Evolutionary conservation across 352 stramenopile species (phyloP), one percentile per base, ranked within the genome.

Genomic region (Phytophthora fragariae): DNA sequence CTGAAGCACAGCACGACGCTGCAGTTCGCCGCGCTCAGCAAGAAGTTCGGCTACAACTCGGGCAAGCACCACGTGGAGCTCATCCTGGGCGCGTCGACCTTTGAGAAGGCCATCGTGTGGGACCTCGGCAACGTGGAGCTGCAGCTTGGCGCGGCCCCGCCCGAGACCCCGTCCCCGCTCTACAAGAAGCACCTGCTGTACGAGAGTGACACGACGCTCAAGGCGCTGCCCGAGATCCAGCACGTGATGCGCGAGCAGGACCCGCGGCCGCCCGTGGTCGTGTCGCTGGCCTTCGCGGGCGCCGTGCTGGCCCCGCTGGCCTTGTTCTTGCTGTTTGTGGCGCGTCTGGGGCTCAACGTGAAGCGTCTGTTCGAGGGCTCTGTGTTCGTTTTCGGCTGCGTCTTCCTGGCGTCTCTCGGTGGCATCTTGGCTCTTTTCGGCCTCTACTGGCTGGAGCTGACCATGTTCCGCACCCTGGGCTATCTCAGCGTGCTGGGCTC

Each of bases 381-480:
- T 52, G 75, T 91, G 41, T 83, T 95, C 65, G 75, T 90, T 14
- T 92, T 92, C 62, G 87, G 88, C 74, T 72, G 75, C 27, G 82
- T 88, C 59, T 95, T 97, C 76, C 68, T 96, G 46, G 79, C 66
- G 27, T 96, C 88, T 57, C 73, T 97, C 31, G 82, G 74, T 5
- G 85, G 74, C 15, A 95, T 93, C 65, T 78, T 97, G 9, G 80
- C 68, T 68, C 89, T 97, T 54, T 97, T 96, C 63, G 89, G 72
- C 21, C 72, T 85, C 53, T 97, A 97, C 85, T 97, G 92, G 92
- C 81, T 96, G 54, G 80, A 94, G 76, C 81, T 97, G 69, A 97
- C 89, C 62, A 97, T 97, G 90, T 95, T 91, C 84, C 81, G 82
- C 61, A 94, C 87, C 57, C 72, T 96, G 57, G 81, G 83, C 31